phyloP scores from a whole-genome alignment of 2,329 filamentous ascomycete genomes.

The Sordariomycetes sp. region DNA sequence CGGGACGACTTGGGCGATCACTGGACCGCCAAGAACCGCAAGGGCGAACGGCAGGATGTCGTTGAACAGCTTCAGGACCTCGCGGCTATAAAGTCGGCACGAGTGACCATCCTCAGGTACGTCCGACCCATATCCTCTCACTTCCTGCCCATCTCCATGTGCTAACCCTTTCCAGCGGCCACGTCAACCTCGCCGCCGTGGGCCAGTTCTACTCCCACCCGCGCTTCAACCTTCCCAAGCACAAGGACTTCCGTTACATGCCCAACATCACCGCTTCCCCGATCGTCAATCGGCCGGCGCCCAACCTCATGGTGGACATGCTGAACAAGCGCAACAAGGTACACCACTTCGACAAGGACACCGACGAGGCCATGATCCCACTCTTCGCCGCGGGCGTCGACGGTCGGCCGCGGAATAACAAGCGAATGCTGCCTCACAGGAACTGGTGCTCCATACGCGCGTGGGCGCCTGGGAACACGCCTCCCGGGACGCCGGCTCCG shows the following conservation, averaged over 20 bases:
- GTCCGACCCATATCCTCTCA: conserved; percentile 7
- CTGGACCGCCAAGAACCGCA: conserved; percentile 94
- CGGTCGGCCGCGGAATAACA: conserved; percentile 83
- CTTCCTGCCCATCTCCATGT: neutral
- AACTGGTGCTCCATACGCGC: conserved; percentile 93
- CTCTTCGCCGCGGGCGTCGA: conserved; percentile 86
- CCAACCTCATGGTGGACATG: conserved; percentile 79
- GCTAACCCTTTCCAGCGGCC: conserved; percentile 48
- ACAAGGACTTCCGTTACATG: conserved; percentile 93
- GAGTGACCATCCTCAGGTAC: conserved; percentile 76
- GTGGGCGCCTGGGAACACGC: conserved; percentile 70
- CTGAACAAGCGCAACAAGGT: conserved; percentile 88
- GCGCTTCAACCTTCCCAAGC: conserved; percentile 68
- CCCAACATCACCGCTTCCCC: conserved; percentile 89
- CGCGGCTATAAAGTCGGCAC: conserved; percentile 82
- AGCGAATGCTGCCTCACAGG: conserved; percentile 72
- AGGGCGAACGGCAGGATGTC: conserved; percentile 75
- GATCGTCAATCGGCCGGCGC: conserved; percentile 85
- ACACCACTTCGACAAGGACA: conserved; percentile 62
- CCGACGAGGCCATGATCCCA: conserved; percentile 92
- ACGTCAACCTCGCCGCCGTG: conserved; percentile 85
- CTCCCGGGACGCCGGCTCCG: conserved; percentile 53
- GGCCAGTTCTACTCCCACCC: conserved; percentile 94
- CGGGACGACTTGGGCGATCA: conserved; percentile 90
- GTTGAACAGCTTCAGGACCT: conserved; percentile 89